Conservation (phyloP, 176 grass and related monocot species). For the Thalia dealbata region DNA sequence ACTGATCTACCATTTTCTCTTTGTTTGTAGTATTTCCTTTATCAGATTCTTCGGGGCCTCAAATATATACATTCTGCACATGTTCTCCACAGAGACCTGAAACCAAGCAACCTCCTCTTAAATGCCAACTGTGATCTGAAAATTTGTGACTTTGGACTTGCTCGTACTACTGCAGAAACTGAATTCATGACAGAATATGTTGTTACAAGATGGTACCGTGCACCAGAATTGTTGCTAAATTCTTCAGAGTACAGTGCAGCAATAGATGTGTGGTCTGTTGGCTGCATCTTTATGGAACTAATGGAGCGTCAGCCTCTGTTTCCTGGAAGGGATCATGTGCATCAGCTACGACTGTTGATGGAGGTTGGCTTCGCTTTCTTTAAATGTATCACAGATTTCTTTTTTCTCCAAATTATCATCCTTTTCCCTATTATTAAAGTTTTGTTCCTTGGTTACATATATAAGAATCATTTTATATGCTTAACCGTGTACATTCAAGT, state of each 20-base stretch:
- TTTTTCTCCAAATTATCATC: too few relatives aligned
- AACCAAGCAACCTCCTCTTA: conserved; percentile 97
- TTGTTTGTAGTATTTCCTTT: conserved; percentile 90
- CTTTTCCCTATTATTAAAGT: too few relatives aligned
- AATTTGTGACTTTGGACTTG: conserved; percentile 99
- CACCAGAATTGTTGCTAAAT: conserved; percentile 88
- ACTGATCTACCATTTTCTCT: conserved; percentile 3
- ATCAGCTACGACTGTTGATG: conserved; percentile 89
- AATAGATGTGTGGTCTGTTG: conserved; percentile 99
- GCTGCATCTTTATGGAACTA: conserved; percentile 99
- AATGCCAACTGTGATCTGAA: conserved; percentile 99
- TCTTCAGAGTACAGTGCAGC: conserved; percentile 94
- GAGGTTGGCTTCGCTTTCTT: conserved; percentile 43
- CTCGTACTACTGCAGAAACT: conserved; percentile 94
- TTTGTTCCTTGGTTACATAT: too few relatives aligned
- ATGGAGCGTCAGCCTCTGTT: conserved; percentile 96
- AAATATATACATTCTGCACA: conserved; percentile 99
- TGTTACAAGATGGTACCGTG: conserved; percentile 98
- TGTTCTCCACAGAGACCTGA: conserved; percentile 97
- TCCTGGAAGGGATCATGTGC: conserved; percentile 94
- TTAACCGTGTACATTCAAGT: too few relatives aligned
- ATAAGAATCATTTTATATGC: too few relatives aligned
- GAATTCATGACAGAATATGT: conserved; percentile 99
- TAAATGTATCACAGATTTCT: background rate
- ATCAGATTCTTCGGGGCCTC: conserved; percentile 96